Conservation (phyloP, 1,284 basidiomycete genomes). For the Leccinum glutinopallens region DNA sequence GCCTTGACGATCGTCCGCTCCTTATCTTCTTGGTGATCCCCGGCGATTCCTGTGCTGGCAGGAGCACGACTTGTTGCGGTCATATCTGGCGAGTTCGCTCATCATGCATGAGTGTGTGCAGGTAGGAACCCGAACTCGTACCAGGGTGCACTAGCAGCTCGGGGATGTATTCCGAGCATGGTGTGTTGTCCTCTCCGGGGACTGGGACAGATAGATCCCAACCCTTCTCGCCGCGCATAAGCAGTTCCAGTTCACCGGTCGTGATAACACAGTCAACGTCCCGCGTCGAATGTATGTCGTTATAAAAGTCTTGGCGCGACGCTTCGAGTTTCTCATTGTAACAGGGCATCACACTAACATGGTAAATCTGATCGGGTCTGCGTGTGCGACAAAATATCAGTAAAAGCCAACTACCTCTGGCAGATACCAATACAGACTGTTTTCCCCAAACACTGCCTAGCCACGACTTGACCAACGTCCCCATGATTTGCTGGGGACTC, state of each 20-base stretch:
- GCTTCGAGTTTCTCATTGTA: conserved; percentile 99
- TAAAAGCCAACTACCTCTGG: conserved; percentile 7
- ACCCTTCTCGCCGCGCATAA: conserved; percentile 82
- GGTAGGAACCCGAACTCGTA: conserved; percentile 89
- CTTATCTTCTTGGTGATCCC: too few relatives aligned
- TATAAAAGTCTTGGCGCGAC: conserved; percentile 88
- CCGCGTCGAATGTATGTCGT: conserved; percentile 74
- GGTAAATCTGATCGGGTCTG: conserved; percentile 87
- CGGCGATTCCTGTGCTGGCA: too few relatives aligned
- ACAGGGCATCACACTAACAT: conserved; percentile 98
- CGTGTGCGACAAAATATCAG: conserved; percentile 17
- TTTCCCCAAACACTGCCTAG: conserved; percentile 66
- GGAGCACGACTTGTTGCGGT: too few relatives aligned
- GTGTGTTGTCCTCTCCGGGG: conserved; percentile 43
- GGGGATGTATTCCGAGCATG: conserved; percentile 48
- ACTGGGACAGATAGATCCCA: conserved; percentile 74
- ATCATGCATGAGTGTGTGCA: conserved; percentile 82
- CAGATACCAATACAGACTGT: conserved; percentile 50
- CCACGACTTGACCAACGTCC: conserved; percentile 89
- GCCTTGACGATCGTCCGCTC: too few relatives aligned
- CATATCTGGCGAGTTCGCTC: too few relatives aligned
- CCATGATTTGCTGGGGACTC: conserved; percentile 94
- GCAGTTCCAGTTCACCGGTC: conserved; percentile 89
- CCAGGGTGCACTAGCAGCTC: conserved; percentile 81
- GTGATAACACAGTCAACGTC: conserved; percentile 99